A percentile compares a stretch with the other conserved stretches of the same genome.
Evolutionary conservation across 257 asterid genomes (phyloP).

Genomic region (Fraxinus americana): DNA sequence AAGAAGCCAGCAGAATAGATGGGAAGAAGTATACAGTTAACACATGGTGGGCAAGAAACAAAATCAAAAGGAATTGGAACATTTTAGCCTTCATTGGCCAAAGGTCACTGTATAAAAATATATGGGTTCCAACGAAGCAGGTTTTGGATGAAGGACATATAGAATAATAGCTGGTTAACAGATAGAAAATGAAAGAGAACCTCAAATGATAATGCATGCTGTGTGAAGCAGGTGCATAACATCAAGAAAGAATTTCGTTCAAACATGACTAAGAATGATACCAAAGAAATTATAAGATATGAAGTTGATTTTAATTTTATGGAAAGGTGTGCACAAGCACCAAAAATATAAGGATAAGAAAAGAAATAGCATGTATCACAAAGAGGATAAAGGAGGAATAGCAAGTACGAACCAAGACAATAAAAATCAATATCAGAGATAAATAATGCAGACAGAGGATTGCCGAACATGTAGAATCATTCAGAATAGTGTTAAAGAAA

Average conservation of each 20-base stretch:
- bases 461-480: not conserved
- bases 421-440: not conserved
- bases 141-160: not conserved
- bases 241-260: conserved; percentile 9
- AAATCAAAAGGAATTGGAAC: not conserved
- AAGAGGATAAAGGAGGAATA: conserved; percentile 9
- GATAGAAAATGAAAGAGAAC: conserved; percentile 16
- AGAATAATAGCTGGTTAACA: conserved; percentile 3
- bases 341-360: not conserved
- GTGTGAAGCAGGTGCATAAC: not conserved
- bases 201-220: conserved; percentile 8
- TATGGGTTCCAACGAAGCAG: not conserved
- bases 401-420: not conserved
- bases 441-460: conserved; percentile 17
- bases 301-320: conserved; percentile 1
- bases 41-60: not conserved
- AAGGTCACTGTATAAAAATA: not conserved
- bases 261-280: conserved; percentile 13
- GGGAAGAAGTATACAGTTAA: conserved; percentile 6
- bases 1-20: conserved; percentile 58
- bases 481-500: conserved; percentile 6
- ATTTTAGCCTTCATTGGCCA: not conserved
- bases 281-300: conserved; percentile 10
- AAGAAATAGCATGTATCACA: conserved; percentile 14
- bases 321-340: conserved; percentile 9